Percentiles rank a stretch among this genome's conserved stretches.
Evolutionary conservation across 208 protist species (phyloP).

Genomic region (Trypanosoma melophagium): DNA sequence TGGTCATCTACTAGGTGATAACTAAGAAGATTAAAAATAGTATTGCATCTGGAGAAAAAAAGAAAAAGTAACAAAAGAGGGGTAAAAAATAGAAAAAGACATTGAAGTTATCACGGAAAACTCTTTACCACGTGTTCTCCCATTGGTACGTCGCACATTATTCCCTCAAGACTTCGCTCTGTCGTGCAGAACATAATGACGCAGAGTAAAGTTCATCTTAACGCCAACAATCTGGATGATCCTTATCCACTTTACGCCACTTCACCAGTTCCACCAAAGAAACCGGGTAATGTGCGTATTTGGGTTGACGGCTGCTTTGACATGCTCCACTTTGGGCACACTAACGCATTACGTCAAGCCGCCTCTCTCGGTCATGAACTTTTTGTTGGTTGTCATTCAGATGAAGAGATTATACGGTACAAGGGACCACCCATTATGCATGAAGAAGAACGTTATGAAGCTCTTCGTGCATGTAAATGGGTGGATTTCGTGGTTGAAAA

Average conservation of each 20-base stretch:
- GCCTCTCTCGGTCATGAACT: slow-evolving; percentile 91
- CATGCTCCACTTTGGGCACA: slow-evolving; percentile 91
- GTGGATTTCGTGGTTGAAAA: slow-evolving; percentile 96
- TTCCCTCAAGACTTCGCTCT: too few species aligned
- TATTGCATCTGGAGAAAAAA: too few species aligned
- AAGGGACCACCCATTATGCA: slow-evolving; percentile 98
- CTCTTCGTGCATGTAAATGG: slow-evolving; percentile 97
- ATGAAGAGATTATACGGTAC: slow-evolving; percentile 94
- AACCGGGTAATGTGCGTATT: slow-evolving; percentile 63
- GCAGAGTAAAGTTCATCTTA: slow-evolving; percentile 60
- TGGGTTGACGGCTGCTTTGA: slow-evolving; percentile 93
- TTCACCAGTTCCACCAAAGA: slow-evolving; percentile 55
- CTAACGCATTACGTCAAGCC: slow-evolving; percentile 88
- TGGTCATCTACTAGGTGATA: too few species aligned
- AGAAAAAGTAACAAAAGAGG: too few species aligned
- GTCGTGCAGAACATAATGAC: neutral
- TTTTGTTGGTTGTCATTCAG: slow-evolving; percentile 96
- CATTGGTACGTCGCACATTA: too few species aligned
- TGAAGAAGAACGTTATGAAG: slow-evolving; percentile 93
- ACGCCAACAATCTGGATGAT: slow-evolving; percentile 60
- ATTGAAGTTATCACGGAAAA: too few species aligned
- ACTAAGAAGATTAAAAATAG: too few species aligned
- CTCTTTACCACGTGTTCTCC: too few species aligned
- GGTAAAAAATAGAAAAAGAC: too few species aligned
- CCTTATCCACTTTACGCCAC: slow-evolving; percentile 64